Conservation (phyloP, 768 basidiomycete species). For the Auricularia sp. region DNA sequence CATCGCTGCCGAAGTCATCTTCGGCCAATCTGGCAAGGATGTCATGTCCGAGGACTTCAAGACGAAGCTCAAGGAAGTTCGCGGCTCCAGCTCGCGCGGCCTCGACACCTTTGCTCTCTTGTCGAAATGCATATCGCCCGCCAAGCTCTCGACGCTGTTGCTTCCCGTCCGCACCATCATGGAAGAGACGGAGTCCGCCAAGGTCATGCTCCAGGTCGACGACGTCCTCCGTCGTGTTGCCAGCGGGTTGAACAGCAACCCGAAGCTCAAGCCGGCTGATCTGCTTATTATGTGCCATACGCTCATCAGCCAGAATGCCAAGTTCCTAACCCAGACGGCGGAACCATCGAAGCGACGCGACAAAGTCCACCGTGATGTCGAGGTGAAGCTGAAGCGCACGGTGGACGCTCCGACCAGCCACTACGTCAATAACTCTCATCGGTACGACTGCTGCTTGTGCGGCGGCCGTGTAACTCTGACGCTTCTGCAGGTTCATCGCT, state of each 20-base stretch:
- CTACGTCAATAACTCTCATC: slow-evolving; percentile 80
- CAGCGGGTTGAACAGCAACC: slow-evolving; percentile 76
- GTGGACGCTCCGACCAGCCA: slow-evolving; percentile 46
- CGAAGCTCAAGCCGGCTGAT: slow-evolving; percentile 55
- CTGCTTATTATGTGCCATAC: slow-evolving; percentile 79
- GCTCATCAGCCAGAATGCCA: slow-evolving; percentile 81
- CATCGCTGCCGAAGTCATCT: slow-evolving; percentile 81
- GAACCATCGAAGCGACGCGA: slow-evolving; percentile 22
- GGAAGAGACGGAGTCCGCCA: slow-evolving; percentile 72
- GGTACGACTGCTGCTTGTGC: slow-evolving; percentile 35
- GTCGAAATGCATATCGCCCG: slow-evolving; percentile 68
- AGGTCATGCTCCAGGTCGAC: slow-evolving; percentile 75
- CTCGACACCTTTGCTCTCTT: slow-evolving; percentile 78
- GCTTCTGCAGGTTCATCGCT: slow-evolving; percentile 56
- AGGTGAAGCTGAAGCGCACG: slow-evolving; percentile 73
- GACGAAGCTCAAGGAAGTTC: slow-evolving; percentile 89
- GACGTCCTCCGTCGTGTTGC: slow-evolving; percentile 80
- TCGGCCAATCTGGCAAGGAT: slow-evolving; percentile 88
- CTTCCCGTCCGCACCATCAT: slow-evolving; percentile 74
- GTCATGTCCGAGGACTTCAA: slow-evolving; percentile 83
- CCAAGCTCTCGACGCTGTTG: slow-evolving; percentile 65
- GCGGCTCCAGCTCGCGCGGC: slow-evolving; percentile 69
- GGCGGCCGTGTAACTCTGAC: slow-evolving; percentile 5
- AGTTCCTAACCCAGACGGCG: slow-evolving; percentile 62
- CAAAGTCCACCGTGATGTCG: slow-evolving; percentile 42